Percentiles rank a stretch among this genome's conserved stretches.
Conservation (phyloP, 352 stramenopile species). For the Globisporangium yorkense region DNA sequence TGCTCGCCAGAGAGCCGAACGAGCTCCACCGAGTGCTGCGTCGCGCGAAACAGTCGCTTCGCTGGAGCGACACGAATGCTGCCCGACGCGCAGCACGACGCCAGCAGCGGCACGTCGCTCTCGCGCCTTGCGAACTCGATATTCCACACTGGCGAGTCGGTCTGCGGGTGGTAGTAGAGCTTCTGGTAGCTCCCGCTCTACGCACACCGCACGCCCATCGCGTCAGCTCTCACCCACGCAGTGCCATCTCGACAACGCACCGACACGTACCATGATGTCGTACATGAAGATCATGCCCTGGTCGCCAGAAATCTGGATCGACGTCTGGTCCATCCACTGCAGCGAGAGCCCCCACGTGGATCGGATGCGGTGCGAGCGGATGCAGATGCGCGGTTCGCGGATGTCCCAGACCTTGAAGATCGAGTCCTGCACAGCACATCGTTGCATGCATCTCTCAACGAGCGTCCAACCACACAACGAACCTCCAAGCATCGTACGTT, state of each 20-base stretch:
- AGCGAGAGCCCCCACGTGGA: constrained; percentile 75
- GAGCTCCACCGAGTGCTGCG: constrained; percentile 67
- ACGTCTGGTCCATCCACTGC: constrained; percentile 74
- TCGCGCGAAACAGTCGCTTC: constrained; percentile 56
- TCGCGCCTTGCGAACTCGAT: constrained; percentile 47
- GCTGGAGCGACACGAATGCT: constrained; percentile 55
- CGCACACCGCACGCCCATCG: background rate
- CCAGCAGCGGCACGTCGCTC: constrained; percentile 34
- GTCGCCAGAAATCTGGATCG: constrained; percentile 71
- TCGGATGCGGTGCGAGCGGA: constrained; percentile 75
- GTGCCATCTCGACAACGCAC: background rate
- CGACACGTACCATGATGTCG: constrained; percentile 58
- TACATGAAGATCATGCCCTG: constrained; percentile 79
- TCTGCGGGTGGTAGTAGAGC: constrained; percentile 75
- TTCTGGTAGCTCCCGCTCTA: constrained; percentile 78
- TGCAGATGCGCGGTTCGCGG: constrained; percentile 65
- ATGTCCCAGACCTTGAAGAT: constrained; percentile 84
- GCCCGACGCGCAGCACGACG: constrained; percentile 67
- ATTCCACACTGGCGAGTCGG: constrained; percentile 83
- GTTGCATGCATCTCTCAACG: background rate
- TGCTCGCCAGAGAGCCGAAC: constrained; percentile 53
- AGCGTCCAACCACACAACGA: background rate
- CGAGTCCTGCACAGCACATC: constrained; percentile 40
- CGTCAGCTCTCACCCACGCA: background rate
- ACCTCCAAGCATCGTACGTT: constrained; percentile 40